Evolutionary conservation across 768 basidiomycete species (phyloP).

Genomic region (Termitomyces sp.): DNA sequence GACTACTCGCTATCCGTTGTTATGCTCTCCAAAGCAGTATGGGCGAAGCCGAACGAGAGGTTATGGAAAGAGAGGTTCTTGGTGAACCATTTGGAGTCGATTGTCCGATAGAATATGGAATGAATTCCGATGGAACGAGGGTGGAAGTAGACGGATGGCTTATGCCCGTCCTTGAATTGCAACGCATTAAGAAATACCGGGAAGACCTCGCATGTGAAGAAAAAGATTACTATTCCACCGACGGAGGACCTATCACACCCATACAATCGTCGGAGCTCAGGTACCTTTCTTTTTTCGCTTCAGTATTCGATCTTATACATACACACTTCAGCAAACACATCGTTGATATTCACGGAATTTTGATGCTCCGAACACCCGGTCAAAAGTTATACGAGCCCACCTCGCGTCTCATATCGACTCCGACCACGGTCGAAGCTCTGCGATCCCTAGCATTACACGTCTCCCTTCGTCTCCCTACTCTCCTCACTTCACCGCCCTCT

Average conservation of each 20-base stretch:
- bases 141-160: constrained; percentile 74
- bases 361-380: constrained; percentile 48
- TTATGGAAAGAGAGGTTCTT: constrained; percentile 54
- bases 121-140: constrained; percentile 37
- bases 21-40: constrained; percentile 74
- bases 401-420: constrained; percentile 54
- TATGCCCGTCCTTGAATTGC: constrained; percentile 62
- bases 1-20: constrained; percentile 69
- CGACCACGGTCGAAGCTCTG: constrained; percentile 53
- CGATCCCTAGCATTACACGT: constrained; percentile 56
- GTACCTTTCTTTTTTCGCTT: constrained; percentile 26
- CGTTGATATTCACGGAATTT: constrained; percentile 58
- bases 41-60: constrained; percentile 69
- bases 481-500: constrained; percentile 82
- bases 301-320: not conserved
- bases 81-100: constrained; percentile 57
- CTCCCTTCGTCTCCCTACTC: constrained; percentile 66
- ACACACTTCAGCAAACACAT: constrained; percentile 41
- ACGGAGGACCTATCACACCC: constrained; percentile 23
- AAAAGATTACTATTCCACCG: constrained; percentile 40
- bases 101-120: constrained; percentile 54
- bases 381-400: constrained; percentile 14
- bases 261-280: constrained; percentile 48
- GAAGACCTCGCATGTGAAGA: constrained; percentile 33
- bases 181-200: constrained; percentile 50